Percentiles rank a stretch among this genome's conserved stretches.
phyloP scores from a whole-genome alignment of 2,329 filamentous ascomycete species.

The Gremmenia infestans region DNA sequence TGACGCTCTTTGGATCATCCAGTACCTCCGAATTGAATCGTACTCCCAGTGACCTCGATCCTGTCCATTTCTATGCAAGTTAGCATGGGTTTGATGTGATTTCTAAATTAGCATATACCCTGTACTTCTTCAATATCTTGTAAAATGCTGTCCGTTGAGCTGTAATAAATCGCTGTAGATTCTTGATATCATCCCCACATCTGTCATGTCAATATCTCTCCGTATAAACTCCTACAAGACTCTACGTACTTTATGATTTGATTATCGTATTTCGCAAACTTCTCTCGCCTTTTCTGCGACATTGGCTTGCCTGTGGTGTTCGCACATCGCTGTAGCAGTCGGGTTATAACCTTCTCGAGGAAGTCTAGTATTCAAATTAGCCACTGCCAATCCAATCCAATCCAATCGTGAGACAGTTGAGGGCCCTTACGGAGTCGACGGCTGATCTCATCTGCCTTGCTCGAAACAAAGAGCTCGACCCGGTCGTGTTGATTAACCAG shows the following conservation, averaged over 20 bases:
- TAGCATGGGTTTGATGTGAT: constrained; percentile 2
- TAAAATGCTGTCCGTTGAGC: constrained; percentile 73
- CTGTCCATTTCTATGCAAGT: constrained; percentile 67
- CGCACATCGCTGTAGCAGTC: constrained; percentile 24
- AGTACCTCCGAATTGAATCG: constrained; percentile 65
- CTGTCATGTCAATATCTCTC: constrained; percentile 28
- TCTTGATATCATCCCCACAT: constrained; percentile 67
- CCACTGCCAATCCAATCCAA: not conserved
- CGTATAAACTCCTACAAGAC: not conserved
- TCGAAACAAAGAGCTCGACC: constrained; percentile 71
- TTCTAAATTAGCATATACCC: constrained; percentile 37
- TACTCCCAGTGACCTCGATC: constrained; percentile 57
- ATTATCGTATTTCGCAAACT: constrained; percentile 27
- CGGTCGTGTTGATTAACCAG: constrained; percentile 72
- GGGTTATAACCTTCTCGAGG: constrained; percentile 20
- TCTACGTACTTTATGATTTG: constrained; percentile 25
- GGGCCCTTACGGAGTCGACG: constrained; percentile 57
- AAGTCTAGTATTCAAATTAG: constrained; percentile 19
- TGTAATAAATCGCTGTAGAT: constrained; percentile 65
- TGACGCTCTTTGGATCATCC: constrained; percentile 65
- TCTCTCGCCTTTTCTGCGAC: constrained; percentile 24
- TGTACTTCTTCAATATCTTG: constrained; percentile 83
- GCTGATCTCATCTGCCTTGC: constrained; percentile 74
- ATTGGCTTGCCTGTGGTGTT: constrained; percentile 20
- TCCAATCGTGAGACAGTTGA: not conserved